Conservation (phyloP, 23 red algal species). For the Gracilaria domingensis region DNA sequence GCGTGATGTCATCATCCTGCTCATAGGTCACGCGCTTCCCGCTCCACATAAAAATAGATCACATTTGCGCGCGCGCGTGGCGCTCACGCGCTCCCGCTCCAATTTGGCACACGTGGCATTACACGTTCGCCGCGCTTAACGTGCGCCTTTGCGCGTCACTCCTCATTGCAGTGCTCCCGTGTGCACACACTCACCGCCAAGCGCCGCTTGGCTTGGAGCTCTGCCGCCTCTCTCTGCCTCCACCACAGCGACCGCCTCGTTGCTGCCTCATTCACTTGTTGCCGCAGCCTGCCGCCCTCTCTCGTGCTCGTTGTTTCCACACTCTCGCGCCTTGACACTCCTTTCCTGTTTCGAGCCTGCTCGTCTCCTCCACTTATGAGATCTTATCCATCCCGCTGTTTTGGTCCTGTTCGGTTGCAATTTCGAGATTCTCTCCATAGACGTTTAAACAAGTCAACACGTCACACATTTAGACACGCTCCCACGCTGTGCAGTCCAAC, state of each 20-base stretch:
- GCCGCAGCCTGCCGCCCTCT: background rate
- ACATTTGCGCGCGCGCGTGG: background rate
- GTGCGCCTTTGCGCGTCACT: background rate
- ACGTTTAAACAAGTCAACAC: background rate
- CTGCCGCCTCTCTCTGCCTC: background rate
- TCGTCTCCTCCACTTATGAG: background rate
- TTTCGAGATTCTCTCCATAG: too few species aligned
- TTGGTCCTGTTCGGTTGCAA: background rate
- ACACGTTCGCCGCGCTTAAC: too few species aligned
- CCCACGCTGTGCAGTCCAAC: background rate
- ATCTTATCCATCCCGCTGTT: too few species aligned
- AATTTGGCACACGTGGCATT: too few species aligned
- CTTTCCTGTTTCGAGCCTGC: background rate
- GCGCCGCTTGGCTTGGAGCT: background rate
- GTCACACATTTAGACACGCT: background rate
- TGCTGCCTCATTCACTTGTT: background rate
- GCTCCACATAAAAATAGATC: background rate
- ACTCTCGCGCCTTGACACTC: background rate
- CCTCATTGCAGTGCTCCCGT: background rate
- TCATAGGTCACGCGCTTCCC: background rate
- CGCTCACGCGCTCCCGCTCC: too few species aligned
- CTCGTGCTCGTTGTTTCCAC: background rate
- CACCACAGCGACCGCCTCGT: background rate
- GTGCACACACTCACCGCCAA: background rate
- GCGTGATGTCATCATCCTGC: background rate